Evolutionary conservation across 805 yeast genomes (phyloP), one percentile per base, ranked within the genome.

Genomic region (Candida arabinofermentans): DNA sequence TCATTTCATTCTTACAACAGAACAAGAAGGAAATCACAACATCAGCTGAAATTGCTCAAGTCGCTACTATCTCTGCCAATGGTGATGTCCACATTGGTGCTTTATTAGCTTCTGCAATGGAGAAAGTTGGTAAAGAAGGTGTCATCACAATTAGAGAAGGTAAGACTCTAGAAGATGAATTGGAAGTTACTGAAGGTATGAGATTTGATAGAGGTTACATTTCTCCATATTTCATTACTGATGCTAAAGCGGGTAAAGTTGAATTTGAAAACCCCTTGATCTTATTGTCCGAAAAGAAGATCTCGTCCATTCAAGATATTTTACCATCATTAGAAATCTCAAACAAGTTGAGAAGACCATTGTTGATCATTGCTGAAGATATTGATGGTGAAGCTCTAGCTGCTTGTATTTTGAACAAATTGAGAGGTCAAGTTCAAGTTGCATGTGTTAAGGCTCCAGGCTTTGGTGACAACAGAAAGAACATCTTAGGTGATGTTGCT

Each of bases 401-500:
- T 55, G 97, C 97, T 51, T 89, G 98, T 71, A 84, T 93, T 58
- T 77, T 93, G 66, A 93, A 93, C 80, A 93, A 93, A 74, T 78
- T 93, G 62, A 86, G 97, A 74, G 97, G 97, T 54, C 98, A 91
- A 74, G 97, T 93, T 47, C 95, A 88, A 70, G 97, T 93, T 47
- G 86, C 93, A 64, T 95, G 93, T 55, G 96, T 93, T 53, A 91
- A 90, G 77, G 96, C 98, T 26, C 99, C 99, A 58, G 99, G 99
- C 40, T 93, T 91, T 61, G 99, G 98, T 67, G 99, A 93, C 74
- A 90, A 93, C 82, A 85, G 97, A 74, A 86, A 87, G 78, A 89
- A 89, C 76, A 89, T 86, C 52, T 73, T 93, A 49, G 96, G 96
- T 54, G 99, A 93, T 67, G 81, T 93, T 67, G 96, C 96, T 59